These are phyloP conservation scores for Alliaria petiolata DNA, from an alignment of 345 rosid genomes.

Conservation along the genomic window DNA sequence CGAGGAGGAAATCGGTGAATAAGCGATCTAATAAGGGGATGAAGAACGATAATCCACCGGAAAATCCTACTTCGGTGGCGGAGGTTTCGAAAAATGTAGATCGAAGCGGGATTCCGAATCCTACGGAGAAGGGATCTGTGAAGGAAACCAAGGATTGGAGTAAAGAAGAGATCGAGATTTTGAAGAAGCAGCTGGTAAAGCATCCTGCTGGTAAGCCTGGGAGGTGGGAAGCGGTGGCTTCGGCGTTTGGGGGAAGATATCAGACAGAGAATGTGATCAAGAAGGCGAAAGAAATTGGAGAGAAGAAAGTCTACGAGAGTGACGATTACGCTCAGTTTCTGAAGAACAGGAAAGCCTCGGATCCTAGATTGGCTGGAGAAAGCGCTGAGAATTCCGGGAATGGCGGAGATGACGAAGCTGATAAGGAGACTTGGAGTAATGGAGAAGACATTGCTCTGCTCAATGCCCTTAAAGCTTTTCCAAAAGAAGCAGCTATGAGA, in stretches of 20 bases:
- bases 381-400: conserved; percentile 17
- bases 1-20: conserved; percentile 41
- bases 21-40: conserved; percentile 44
- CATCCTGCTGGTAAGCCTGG: conserved; percentile 84
- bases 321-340: conserved; percentile 74
- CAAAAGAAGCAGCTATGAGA: conserved; percentile 76
- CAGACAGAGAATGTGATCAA: conserved; percentile 73
- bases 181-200: conserved; percentile 79
- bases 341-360: conserved; percentile 77
- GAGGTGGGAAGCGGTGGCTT: conserved; percentile 78
- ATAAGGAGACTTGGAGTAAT: conserved; percentile 48
- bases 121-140: conserved; percentile 27
- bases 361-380: conserved; percentile 38
- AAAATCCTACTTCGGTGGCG: neutral
- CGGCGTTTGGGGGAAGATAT: conserved; percentile 68
- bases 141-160: conserved; percentile 59
- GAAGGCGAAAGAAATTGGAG: conserved; percentile 72
- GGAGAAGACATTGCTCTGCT: conserved; percentile 84
- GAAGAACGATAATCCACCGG: conserved; percentile 32
- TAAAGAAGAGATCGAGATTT: conserved; percentile 59
- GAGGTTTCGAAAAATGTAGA: conserved; percentile 32
- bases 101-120: conserved; percentile 3
- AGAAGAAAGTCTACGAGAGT: conserved; percentile 53
- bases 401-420: conserved; percentile 20
- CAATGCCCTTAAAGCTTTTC: conserved; percentile 80